A percentile compares a stretch with the other conserved stretches of the same genome.
These are phyloP conservation scores for Leucogyrophana mollusca DNA, from an alignment of 768 basidiomycete genomes.

Conservation along the genomic window DNA sequence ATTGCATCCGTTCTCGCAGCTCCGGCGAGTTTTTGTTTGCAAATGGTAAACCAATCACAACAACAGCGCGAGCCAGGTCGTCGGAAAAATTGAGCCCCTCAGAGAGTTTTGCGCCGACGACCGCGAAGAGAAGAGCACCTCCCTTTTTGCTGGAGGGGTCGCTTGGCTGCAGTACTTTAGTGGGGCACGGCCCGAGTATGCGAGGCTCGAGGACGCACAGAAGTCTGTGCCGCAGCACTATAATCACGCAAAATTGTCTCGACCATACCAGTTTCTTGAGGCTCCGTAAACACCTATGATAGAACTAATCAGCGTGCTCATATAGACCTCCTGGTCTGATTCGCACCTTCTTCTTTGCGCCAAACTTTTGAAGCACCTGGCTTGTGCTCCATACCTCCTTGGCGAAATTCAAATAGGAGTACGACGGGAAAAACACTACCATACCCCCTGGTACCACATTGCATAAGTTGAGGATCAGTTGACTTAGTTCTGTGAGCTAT, in stretches of 20 bases:
- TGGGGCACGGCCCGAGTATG: too few relatives aligned
- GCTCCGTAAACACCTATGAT: constrained; percentile 86
- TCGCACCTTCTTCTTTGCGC: constrained; percentile 70
- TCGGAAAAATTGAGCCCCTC: constrained; percentile 85
- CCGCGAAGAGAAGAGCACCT: constrained; percentile 88
- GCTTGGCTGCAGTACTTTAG: too few relatives aligned
- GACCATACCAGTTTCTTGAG: constrained; percentile 67
- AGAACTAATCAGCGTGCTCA: neutral
- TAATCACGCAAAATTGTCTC: constrained; percentile 78
- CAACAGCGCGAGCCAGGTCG: constrained; percentile 79
- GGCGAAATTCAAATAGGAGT: constrained; percentile 71
- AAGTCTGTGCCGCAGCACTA: constrained; percentile 42
- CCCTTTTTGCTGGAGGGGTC: constrained; percentile 28
- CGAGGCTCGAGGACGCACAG: constrained; percentile 19
- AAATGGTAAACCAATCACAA: constrained; percentile 90
- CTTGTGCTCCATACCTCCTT: constrained; percentile 64
- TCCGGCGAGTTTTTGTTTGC: constrained; percentile 91
- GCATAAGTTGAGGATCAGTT: constrained; percentile 76
- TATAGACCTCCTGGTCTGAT: neutral
- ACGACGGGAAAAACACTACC: constrained; percentile 94
- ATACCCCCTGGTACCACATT: constrained; percentile 82
- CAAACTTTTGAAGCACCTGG: constrained; percentile 61
- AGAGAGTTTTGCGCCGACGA: constrained; percentile 95
- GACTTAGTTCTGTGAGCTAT: constrained; percentile 81
- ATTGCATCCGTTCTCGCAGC: constrained; percentile 87